Base-by-base conservation (phyloP, 2,329 filamentous ascomycete species). In the Aspergillus sp. region DNA sequence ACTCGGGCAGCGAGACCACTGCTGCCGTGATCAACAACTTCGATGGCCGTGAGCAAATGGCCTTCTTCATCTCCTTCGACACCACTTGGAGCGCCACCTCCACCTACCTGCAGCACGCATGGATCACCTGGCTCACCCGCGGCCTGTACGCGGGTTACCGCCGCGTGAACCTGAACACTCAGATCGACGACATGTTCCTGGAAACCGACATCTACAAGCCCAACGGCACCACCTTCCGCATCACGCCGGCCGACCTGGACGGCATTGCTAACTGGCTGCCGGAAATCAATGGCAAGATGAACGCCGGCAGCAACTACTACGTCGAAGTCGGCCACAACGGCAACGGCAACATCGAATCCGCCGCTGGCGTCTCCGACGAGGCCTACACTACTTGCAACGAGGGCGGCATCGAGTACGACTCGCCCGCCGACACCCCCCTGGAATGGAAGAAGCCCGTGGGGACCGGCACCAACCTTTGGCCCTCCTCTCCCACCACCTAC, bases 161-260 rank as follows among this genome's bases (percentile, higher is more conserved):
- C 56, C 80, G 84, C 63, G 77, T 82, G 39, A 81, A 85, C 62
- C 72, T 87, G 38, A 82, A 76, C 72, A 82, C 84, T 12, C 85
- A 87, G 67, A 82, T 88, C 32, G 86, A 89, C 66, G 86, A 89
- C 65, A 84, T 89, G 78, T 84, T 87, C 65, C 76, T 89, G 19
- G 75, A 78, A 55, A 80, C 81, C 3, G 79, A 79, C 10, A 76
- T 84, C 38, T 85, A 85, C 69, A 66, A 72, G 17, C 84, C 85
- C 1, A 64, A 66, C n/a, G 80, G 78, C 5, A 76, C 72, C 0
- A 77, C 74, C 5, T 88, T 84, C 75, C 81, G 83, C 19, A 76
- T 84, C 63, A 77, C 75, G 32, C 68, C 79, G 6, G 72, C 70
- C 6, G 84, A 86, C 68, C 65, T 86, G 64, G 71, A 76, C n/a